These are phyloP conservation scores for Gossypium schwendimanii DNA, from an alignment of 441 rosid genomes.

Conservation along the genomic window DNA sequence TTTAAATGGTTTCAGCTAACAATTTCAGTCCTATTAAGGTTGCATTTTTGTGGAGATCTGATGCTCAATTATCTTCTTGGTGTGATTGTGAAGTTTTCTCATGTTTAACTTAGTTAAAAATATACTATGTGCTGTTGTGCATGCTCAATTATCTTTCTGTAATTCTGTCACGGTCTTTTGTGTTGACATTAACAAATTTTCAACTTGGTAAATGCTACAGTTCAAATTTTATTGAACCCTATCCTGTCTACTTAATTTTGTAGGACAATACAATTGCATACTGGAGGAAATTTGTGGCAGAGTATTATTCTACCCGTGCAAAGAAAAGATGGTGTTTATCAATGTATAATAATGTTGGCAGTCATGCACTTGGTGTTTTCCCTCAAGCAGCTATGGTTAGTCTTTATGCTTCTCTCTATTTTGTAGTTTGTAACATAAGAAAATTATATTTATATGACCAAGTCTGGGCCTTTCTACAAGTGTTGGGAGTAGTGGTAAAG, in stretches of 20 bases:
- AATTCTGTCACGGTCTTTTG: too few relatives aligned
- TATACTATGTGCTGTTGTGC: neutral
- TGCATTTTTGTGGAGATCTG: neutral
- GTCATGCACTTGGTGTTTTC: conserved; percentile 89
- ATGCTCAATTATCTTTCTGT: neutral
- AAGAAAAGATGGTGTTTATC: conserved; percentile 99
- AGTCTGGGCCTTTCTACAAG: neutral
- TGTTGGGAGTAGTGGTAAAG: neutral
- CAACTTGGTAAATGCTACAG: neutral
- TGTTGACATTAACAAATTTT: neutral
- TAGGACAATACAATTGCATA: conserved; percentile 84
- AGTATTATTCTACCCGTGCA: conserved; percentile 90
- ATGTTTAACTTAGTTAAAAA: neutral
- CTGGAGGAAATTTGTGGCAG: conserved; percentile 92
- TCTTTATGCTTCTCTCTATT: conserved; percentile 16
- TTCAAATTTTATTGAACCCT: neutral
- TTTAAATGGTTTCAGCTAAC: neutral
- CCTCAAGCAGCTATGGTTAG: conserved; percentile 94
- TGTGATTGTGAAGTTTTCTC: neutral
- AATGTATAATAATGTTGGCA: conserved; percentile 77
- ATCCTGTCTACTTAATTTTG: conserved; percentile 20
- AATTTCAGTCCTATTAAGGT: neutral
- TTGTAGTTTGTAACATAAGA: neutral
- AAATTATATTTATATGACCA: neutral
- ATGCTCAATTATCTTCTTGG: neutral